Evolutionary conservation across 495 filamentous ascomycete species (phyloP), one percentile per base, ranked within the genome.

Genomic region (Bacidia gigantensis): DNA sequence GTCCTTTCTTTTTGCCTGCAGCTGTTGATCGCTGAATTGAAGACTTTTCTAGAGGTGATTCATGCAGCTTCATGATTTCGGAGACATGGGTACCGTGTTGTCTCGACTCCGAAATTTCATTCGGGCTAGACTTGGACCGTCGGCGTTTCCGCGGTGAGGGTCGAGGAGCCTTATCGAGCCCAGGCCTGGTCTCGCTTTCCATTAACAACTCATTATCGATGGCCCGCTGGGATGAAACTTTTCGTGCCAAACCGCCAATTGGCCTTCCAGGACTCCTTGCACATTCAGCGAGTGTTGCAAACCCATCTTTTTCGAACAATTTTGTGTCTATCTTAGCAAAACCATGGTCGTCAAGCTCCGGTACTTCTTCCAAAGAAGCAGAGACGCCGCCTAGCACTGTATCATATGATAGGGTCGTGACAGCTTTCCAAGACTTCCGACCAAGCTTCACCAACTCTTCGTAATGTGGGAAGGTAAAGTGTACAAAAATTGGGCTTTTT

Each of bases 381-480:
- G 40, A 63, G 25, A 40, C 35, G 21, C 56, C 64, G 17, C 58
- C 51, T 12, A 60, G 50, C 43, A 71, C 72, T 20, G 56, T 20
- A 25, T 65, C 64, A 44, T 69, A 71, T n/a, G 64, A 59, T 25
- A 65, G 54, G 29, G 67, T 69, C 50, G 69, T 68, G 18, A 83
- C 79, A 2, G 77, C 75, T 56, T 82, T 78, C 73, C 79, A 83
- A 12, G 63, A 63, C 3, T 75, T 64, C 38, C 72, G 57, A 3
- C 78, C 79, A 23, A 61, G 62, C 24, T 81, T 71, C 12, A 83
- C 80, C 11, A 80, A 65, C 50, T 72, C 70, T 22, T 73, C 60
- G 54, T 81, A 84, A 54, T 78, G 75, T 2, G 58, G 62, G 26
- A 67, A 70, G 1, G 78, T 71, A 46, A 80, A 81, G 50, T 83